phyloP scores from a whole-genome alignment of 305 asterid species.

The Fraxinus nigra region DNA sequence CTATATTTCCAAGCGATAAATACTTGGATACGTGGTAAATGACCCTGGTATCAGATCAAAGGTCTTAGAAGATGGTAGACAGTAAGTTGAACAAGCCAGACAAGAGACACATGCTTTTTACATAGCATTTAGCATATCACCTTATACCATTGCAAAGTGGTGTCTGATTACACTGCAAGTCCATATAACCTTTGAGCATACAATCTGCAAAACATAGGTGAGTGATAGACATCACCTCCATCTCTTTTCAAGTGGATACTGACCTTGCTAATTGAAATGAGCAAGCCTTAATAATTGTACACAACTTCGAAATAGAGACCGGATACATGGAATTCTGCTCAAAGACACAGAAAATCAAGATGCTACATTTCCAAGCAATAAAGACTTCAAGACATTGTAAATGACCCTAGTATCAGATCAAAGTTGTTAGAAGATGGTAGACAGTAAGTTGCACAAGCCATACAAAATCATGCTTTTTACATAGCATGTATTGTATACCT shows the following conservation, averaged over 20 bases:
- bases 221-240: not conserved
- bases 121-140: conserved; percentile 20
- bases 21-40: not conserved
- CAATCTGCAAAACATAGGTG: not conserved
- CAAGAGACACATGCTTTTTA: not conserved
- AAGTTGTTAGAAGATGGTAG: conserved; percentile 4
- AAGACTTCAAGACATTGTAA: not conserved
- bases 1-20: not conserved
- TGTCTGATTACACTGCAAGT: conserved; percentile 11
- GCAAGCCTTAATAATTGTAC: not conserved
- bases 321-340: not conserved
- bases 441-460: conserved; percentile 7
- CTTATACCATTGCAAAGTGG: conserved; percentile 10
- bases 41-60: conserved; percentile 7
- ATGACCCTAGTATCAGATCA: conserved; percentile 9
- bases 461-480: not conserved
- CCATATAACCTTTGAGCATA: conserved; percentile 17
- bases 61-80: not conserved
- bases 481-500: conserved; percentile 16
- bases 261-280: conserved; percentile 19
- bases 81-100: conserved; percentile 7
- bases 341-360: not conserved
- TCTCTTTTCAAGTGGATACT: conserved; percentile 26
- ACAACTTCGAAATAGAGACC: not conserved
- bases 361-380: not conserved